Conservation (phyloP, 2,329 filamentous ascomycete species). For the Apiospora rasikravindrae region DNA sequence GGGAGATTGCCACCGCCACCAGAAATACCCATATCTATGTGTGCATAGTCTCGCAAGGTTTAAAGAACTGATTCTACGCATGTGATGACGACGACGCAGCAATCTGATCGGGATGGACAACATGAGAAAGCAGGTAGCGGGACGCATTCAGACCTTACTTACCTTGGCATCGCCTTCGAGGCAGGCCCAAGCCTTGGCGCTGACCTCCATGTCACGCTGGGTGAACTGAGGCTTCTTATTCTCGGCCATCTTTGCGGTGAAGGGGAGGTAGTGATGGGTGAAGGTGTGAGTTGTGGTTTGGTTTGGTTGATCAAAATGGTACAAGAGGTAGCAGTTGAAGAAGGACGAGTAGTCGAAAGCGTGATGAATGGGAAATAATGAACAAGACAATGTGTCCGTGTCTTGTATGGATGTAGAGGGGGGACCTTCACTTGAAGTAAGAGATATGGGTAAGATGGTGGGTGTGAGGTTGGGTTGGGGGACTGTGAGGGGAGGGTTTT, state of each 20-base stretch:
- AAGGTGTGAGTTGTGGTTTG: no score
- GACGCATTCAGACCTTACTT: background rate
- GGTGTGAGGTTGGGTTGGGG: background rate
- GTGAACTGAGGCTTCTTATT: background rate
- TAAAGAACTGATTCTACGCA: no score
- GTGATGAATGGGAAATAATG: background rate
- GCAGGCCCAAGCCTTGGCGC: conserved; percentile 10
- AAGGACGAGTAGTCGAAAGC: background rate
- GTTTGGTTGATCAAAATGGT: background rate
- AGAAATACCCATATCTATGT: no score
- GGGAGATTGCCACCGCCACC: background rate
- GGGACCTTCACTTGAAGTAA: background rate
- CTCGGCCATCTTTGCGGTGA: background rate
- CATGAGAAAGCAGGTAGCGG: no score
- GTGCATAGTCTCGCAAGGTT: no score
- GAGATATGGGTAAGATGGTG: background rate
- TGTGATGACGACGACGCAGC: no score
- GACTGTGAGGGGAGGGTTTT: background rate
- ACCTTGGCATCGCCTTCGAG: background rate
- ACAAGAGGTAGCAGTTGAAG: background rate
- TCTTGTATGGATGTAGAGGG: background rate
- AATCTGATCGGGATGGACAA: no score
- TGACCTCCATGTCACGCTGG: conserved; percentile 3
- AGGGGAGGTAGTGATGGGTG: background rate
- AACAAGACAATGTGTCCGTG: no score